Percentiles rank a stretch among this genome's conserved stretches.
Conservation (phyloP, 306 rosid genomes). For the Malus sylvestris region DNA sequence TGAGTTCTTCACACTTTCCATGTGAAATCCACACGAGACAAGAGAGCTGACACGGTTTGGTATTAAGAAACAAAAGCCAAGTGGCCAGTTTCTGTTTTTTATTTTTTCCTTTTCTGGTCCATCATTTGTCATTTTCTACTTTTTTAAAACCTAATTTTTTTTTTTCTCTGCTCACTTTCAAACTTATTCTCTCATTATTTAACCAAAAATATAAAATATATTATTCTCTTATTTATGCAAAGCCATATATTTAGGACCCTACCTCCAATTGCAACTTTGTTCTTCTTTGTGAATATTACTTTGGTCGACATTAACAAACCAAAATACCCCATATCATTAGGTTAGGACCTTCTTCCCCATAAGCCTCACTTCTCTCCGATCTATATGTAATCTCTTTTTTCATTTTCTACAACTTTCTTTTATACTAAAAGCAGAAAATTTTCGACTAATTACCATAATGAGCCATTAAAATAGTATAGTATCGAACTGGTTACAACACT, state of each 20-base stretch:
- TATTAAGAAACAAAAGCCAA: not conserved
- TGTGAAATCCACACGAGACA: not conserved
- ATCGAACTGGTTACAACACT: too few relatives aligned
- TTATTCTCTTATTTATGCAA: not conserved
- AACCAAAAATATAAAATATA: not conserved
- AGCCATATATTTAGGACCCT: not conserved
- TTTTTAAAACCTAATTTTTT: not conserved
- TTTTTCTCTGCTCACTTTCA: not conserved
- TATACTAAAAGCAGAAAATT: too few relatives aligned
- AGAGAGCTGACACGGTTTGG: not conserved
- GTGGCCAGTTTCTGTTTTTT: not conserved
- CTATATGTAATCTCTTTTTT: not conserved
- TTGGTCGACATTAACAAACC: not conserved
- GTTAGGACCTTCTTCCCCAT: not conserved
- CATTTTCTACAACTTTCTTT: not conserved
- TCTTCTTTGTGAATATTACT: not conserved
- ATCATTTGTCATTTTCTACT: not conserved
- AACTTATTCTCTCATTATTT: not conserved
- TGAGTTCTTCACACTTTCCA: not conserved
- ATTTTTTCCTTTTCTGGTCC: not conserved
- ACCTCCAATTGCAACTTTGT: not conserved
- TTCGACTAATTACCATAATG: too few relatives aligned
- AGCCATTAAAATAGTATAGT: too few relatives aligned
- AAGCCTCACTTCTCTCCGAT: not conserved
- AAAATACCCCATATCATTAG: not conserved